These are phyloP conservation scores for Canavalia ensiformis DNA, from an alignment of 306 rosid genomes.

Conservation along the genomic window DNA sequence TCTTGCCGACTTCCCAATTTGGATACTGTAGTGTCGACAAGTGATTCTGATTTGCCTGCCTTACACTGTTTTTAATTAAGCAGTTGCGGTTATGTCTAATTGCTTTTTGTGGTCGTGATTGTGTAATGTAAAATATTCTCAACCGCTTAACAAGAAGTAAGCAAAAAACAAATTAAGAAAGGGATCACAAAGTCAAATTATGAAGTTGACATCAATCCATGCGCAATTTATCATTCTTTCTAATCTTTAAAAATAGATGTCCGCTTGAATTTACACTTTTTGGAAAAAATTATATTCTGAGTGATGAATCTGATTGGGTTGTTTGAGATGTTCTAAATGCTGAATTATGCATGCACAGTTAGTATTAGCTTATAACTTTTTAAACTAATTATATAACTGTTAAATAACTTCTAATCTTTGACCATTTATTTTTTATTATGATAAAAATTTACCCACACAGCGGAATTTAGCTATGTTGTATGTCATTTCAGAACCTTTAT, in stretches of 20 bases:
- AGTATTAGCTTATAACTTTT: no score
- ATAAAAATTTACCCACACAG: no score
- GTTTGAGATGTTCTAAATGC: no score
- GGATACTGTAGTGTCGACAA: conserved; percentile 29
- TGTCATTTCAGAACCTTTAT: conserved; percentile 48
- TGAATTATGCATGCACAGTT: no score
- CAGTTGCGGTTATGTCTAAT: conserved; percentile 58
- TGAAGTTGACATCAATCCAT: conserved; percentile 37
- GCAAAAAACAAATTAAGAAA: not conserved
- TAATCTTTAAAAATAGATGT: no score
- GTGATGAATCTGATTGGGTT: no score
- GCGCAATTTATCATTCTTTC: conserved; percentile 28
- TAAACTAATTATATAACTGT: no score
- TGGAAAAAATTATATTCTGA: no score
- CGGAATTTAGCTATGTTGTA: not conserved
- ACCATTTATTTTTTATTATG: no score
- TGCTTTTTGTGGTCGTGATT: conserved; percentile 54
- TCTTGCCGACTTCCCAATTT: conserved; percentile 44
- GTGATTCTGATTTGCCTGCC: conserved; percentile 55
- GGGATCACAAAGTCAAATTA: conserved; percentile 33
- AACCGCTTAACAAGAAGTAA: conserved; percentile 17
- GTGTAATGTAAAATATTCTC: conserved; percentile 45
- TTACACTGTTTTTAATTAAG: conserved; percentile 50
- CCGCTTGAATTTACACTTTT: no score
- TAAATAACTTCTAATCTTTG: no score